Percentiles rank a stretch among this genome's conserved stretches.
phyloP scores from a whole-genome alignment of 257 asterid species.

The Nicotiana otophora region DNA sequence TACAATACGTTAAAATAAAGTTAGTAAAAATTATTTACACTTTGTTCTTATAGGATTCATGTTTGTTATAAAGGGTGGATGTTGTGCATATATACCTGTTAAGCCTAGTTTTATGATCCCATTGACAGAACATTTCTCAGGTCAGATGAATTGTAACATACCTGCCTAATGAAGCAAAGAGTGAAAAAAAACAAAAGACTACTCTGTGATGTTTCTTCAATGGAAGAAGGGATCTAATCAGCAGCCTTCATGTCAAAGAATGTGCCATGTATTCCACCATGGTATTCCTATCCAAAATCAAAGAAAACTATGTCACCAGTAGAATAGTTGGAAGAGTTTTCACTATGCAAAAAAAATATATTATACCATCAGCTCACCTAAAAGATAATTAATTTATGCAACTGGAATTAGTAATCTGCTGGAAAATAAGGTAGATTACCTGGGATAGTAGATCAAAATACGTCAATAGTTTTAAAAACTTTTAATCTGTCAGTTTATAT shows the following conservation, averaged over 20 bases:
- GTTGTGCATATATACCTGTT: neutral
- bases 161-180: neutral
- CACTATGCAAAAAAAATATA: neutral
- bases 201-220: neutral
- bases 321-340: neutral
- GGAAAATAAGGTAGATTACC: too few relatives aligned
- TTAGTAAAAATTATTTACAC: too few relatives aligned
- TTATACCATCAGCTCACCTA: neutral
- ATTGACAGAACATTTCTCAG: neutral
- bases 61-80: too few relatives aligned
- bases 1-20: too few relatives aligned
- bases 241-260: neutral
- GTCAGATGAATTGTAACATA: neutral
- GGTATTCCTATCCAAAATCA: neutral
- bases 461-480: neutral
- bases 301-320: neutral
- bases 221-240: neutral
- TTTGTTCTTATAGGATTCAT: too few relatives aligned
- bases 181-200: neutral
- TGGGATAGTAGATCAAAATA: too few relatives aligned
- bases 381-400: too few relatives aligned
- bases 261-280: neutral
- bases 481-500: neutral
- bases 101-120: neutral
- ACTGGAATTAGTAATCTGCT: neutral